phyloP scores from a whole-genome alignment of 2,329 filamentous ascomycete genomes.

The Colletotrichum karsti region DNA sequence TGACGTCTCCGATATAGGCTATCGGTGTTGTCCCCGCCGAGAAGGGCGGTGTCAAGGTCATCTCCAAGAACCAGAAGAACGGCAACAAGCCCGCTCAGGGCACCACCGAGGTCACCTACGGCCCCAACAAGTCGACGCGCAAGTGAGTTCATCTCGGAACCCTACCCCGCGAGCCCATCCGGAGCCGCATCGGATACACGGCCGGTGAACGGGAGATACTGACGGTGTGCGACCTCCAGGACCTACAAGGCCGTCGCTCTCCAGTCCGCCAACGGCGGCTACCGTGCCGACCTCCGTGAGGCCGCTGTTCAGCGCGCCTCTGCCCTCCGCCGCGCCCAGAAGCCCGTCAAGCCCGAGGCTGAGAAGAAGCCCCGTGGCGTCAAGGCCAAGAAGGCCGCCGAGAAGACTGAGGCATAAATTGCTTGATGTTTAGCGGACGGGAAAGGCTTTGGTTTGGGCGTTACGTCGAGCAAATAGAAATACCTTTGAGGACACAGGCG shows the following conservation, averaged over 20 bases:
- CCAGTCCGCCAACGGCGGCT: conserved; percentile 82
- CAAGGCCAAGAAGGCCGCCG: conserved; percentile 78
- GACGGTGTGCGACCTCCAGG: conserved; percentile 53
- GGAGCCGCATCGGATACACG: not conserved
- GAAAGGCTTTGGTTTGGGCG: conserved; percentile 27
- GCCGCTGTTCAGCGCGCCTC: conserved; percentile 87
- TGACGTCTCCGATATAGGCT: conserved; percentile 64
- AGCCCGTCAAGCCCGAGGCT: conserved; percentile 77
- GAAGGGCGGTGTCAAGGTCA: conserved; percentile 82
- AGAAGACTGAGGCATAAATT: conserved; percentile 54
- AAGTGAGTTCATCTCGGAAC: conserved; percentile 67
- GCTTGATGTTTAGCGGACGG: conserved; percentile 18
- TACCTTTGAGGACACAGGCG: conserved; percentile 27
- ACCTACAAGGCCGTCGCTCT: conserved; percentile 90
- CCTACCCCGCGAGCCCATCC: not conserved
- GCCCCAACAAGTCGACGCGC: conserved; percentile 73
- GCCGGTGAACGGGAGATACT: not conserved
- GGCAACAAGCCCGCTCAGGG: conserved; percentile 77
- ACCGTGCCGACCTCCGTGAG: conserved; percentile 82
- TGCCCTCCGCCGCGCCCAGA: conserved; percentile 83
- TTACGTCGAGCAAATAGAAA: conserved; percentile 30
- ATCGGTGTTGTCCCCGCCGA: conserved; percentile 79
- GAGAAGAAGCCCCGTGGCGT: conserved; percentile 80
- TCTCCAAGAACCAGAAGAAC: conserved; percentile 83
- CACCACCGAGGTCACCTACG: conserved; percentile 73